Conservation (phyloP, 208 protist species). For the Trypanosoma congolense region DNA sequence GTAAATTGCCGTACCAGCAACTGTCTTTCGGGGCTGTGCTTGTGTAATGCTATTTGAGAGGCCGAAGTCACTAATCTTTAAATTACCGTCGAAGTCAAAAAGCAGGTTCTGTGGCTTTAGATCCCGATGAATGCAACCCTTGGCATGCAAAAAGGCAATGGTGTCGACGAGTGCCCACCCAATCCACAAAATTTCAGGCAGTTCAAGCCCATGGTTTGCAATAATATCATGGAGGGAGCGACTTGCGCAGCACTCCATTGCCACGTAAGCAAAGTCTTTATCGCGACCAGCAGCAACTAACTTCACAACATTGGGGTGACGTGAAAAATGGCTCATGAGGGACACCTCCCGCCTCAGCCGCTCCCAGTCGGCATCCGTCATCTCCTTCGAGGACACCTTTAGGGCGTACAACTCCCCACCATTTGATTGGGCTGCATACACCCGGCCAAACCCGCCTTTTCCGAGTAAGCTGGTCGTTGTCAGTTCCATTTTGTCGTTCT, state of each 20-base stretch:
- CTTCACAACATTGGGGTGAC: conserved; percentile 82
- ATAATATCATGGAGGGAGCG: conserved; percentile 80
- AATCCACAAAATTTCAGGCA: conserved; percentile 82
- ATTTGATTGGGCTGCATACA: conserved; percentile 67
- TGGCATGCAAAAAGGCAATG: conserved; percentile 78
- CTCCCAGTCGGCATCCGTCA: conserved; percentile 77
- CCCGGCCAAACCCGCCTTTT: conserved; percentile 83
- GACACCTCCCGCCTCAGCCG: conserved; percentile 81
- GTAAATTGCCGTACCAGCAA: conserved; percentile 88
- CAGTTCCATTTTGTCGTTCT: conserved; percentile 58
- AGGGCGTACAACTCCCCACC: conserved; percentile 75
- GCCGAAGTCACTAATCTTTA: conserved; percentile 93
- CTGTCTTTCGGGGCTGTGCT: conserved; percentile 74
- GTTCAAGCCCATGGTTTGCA: conserved; percentile 39
- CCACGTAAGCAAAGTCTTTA: conserved; percentile 71
- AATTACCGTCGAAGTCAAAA: conserved; percentile 82
- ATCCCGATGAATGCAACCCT: conserved; percentile 87
- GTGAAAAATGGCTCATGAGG: conserved; percentile 83
- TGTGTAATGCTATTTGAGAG: conserved; percentile 78
- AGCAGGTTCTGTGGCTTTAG: conserved; percentile 90
- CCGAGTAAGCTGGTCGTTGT: conserved; percentile 66
- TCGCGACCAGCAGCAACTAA: conserved; percentile 72
- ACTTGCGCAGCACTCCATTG: conserved; percentile 83
- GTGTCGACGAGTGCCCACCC: conserved; percentile 79
- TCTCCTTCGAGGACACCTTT: conserved; percentile 81